These are phyloP conservation scores for Clavariopsis aquatica DNA, from an alignment of 495 filamentous ascomycete species.

Conservation along the genomic window DNA sequence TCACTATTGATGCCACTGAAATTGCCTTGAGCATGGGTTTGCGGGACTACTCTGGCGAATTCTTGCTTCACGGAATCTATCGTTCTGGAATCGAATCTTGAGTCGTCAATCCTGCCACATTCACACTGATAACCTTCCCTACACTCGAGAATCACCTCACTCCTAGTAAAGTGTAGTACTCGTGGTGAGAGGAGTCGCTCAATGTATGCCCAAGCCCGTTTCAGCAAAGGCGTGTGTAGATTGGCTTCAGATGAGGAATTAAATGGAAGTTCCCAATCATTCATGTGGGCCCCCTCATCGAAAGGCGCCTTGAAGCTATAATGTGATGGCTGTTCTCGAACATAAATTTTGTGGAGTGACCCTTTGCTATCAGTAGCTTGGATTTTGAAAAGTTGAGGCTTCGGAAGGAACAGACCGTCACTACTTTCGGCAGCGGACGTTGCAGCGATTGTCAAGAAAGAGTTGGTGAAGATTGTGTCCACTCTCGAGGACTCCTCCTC, in stretches of 20 bases:
- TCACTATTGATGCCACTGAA: background rate
- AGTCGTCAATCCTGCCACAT: conserved; percentile 33
- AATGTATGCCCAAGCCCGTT: conserved; percentile 38
- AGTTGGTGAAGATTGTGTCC: conserved; percentile 28
- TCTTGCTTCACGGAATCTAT: conserved; percentile 35
- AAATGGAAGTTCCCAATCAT: conserved; percentile 36
- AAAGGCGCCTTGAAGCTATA: conserved; percentile 38
- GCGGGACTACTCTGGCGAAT: conserved; percentile 17
- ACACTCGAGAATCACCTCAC: conserved; percentile 41
- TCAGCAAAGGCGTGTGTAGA: conserved; percentile 31
- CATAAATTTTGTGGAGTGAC: conserved; percentile 33
- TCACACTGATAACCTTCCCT: conserved; percentile 35
- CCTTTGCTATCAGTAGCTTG: conserved; percentile 34
- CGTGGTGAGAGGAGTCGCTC: conserved; percentile 35
- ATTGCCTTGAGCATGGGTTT: background rate
- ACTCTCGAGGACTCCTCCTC: conserved; percentile 13
- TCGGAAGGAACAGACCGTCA: conserved; percentile 26
- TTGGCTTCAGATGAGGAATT: conserved; percentile 30
- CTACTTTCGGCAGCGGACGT: conserved; percentile 31
- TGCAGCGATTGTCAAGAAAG: conserved; percentile 35
- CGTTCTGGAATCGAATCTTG: conserved; percentile 30
- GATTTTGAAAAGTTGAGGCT: conserved; percentile 33
- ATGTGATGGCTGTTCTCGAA: conserved; percentile 36
- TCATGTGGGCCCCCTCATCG: conserved; percentile 33
- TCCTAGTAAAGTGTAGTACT: conserved; percentile 36